Percentiles rank a stretch among this genome's conserved stretches.
These are phyloP conservation scores for Tricholoma terreum DNA, from an alignment of 768 basidiomycete species.

Conservation along the genomic window DNA sequence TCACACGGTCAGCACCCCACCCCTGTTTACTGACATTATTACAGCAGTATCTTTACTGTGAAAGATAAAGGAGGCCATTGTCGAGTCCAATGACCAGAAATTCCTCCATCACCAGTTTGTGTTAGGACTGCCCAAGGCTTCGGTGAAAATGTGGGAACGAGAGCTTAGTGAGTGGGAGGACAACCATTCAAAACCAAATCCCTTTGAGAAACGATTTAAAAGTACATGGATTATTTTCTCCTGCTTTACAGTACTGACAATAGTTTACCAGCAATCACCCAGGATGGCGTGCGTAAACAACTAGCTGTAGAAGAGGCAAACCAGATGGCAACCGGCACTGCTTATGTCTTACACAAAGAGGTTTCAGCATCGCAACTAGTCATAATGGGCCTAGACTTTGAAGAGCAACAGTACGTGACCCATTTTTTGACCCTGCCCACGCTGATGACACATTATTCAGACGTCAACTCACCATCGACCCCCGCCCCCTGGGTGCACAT, in stretches of 20 bases:
- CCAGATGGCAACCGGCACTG: not conserved
- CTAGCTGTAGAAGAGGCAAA: slow-evolving; percentile 1
- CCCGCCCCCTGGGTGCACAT: not conserved
- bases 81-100: not conserved
- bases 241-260: not conserved
- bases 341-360: slow-evolving; percentile 1
- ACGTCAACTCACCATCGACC: not conserved
- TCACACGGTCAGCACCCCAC: no score
- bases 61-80: not conserved
- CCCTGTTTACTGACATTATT: no score
- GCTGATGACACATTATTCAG: not conserved
- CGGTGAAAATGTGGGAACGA: not conserved
- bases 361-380: slow-evolving; percentile 1
- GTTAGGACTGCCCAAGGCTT: not conserved
- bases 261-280: not conserved
- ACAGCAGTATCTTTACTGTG: not conserved
- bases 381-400: slow-evolving; percentile 6
- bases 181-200: not conserved
- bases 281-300: not conserved
- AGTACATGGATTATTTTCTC: not conserved
- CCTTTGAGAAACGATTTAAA: not conserved
- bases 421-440: not conserved
- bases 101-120: not conserved
- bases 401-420: slow-evolving; percentile 6
- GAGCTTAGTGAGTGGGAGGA: not conserved